Evolutionary conservation across 495 filamentous ascomycete genomes (phyloP), one percentile per base, ranked within the genome.

Genomic region (Tuber calosporum): DNA sequence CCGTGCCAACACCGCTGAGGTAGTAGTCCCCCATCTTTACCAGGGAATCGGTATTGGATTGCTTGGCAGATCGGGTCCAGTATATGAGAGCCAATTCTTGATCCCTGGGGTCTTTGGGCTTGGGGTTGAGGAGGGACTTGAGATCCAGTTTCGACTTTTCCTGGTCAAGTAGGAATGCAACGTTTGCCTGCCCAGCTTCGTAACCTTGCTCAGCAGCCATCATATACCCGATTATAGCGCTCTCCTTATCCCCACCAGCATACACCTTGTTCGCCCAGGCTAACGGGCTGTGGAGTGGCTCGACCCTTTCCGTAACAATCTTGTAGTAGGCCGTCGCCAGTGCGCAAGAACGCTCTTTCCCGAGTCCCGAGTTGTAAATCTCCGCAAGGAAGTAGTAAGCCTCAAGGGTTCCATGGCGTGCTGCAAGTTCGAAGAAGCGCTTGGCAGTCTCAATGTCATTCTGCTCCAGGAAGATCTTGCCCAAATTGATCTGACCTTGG

Each of bases 21-120:
- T 98, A 98, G 82, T 97, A 98, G 82, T 99, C 95, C 39, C 95
- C 95, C 93, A 98, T 97, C 83, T 98, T 99, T 48, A 99, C 90
- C 75, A 97, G 84, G 0, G 93, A 92, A 83, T 99, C 95, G 70
- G 96, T 91, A 77, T 98, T 99, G 22, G 88, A 86, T 82, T 99
- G 95, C 79, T 93, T 94, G 0, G 95, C 92, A 5, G 94, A 97
- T 42, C 95, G 90, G 5, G 95, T 97, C 94, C 94, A 99, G 83
- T 96, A 95, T 41, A 96, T 92, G 69, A 99, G 84, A 2, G 95
- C 94, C 1, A 97, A 86, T 0, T 82, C 80, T 39, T 79, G 71
- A 41, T 74, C 66, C 53, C 30, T 62, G 19, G 58, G 58, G 20
- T 78, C 36, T 39, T 73, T 79, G 15, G 73, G 62, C 53, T 75